phyloP scores from a whole-genome alignment of 441 rosid species.

The Pelargonium australe region DNA sequence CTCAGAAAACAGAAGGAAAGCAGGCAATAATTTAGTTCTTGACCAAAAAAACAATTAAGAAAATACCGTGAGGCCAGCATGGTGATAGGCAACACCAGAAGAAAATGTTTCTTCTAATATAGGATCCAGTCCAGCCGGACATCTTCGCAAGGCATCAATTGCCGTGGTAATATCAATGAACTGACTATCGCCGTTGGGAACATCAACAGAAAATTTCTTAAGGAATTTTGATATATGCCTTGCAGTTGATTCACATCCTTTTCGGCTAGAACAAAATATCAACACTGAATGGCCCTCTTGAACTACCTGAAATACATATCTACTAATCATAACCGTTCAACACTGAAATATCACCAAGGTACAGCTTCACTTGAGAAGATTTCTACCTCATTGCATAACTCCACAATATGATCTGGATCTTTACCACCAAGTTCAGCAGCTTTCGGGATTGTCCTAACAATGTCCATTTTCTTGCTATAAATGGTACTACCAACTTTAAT shows the following conservation, averaged over 20 bases:
- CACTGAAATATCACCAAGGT: constrained; percentile 18
- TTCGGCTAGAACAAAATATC: constrained; percentile 94
- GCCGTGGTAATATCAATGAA: constrained; percentile 64
- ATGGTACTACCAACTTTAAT: constrained; percentile 86
- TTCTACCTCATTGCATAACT: constrained; percentile 84
- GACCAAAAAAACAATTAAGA: constrained; percentile 2
- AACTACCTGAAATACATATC: constrained; percentile 55
- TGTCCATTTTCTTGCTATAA: constrained; percentile 74
- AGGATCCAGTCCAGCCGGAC: constrained; percentile 93
- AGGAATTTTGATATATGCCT: constrained; percentile 75
- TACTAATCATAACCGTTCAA: constrained; percentile 22
- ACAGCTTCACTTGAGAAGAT: constrained; percentile 15
- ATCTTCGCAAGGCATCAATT: constrained; percentile 67
- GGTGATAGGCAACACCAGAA: constrained; percentile 96
- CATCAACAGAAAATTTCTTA: constrained; percentile 44
- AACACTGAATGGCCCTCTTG: constrained; percentile 94
- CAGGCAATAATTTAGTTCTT: constrained; percentile 5
- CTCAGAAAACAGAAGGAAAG: constrained; percentile 14
- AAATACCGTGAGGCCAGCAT: constrained; percentile 95
- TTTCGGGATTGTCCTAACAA: constrained; percentile 65
- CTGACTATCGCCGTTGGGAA: constrained; percentile 46
- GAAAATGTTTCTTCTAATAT: constrained; percentile 85
- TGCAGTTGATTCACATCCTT: constrained; percentile 99
- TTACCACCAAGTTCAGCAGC: constrained; percentile 74
- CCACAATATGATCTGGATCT: constrained; percentile 96